Percentiles rank a stretch among this genome's conserved stretches.
phyloP scores from a whole-genome alignment of 352 stramenopile genomes.

The Pythium plurisporium region DNA sequence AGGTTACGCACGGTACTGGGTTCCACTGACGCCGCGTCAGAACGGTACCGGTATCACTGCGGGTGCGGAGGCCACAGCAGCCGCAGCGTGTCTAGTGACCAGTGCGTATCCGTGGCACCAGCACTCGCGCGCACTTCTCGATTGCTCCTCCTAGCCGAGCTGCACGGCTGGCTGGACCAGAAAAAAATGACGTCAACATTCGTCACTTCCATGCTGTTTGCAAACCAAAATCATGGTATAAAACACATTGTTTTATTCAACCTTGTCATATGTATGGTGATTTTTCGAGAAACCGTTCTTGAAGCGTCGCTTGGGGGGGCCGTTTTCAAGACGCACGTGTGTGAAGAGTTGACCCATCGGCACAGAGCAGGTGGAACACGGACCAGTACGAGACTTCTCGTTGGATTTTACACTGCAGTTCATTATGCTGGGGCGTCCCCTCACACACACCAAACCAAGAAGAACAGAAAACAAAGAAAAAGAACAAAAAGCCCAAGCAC shows the following conservation, averaged over 20 bases:
- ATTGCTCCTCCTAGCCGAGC: background rate
- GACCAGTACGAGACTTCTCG: constrained; percentile 1
- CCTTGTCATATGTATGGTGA: too few species aligned
- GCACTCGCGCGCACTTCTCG: background rate
- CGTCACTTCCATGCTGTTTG: background rate
- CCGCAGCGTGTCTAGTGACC: background rate
- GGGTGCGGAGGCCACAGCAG: background rate
- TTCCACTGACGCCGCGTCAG: too few species aligned
- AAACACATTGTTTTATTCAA: constrained; percentile 3
- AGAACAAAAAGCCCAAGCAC: background rate
- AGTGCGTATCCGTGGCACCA: background rate
- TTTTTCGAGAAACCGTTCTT: background rate
- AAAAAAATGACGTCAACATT: background rate
- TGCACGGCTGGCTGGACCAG: too few species aligned
- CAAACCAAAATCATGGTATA: background rate
- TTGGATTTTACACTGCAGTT: background rate
- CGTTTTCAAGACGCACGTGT: background rate
- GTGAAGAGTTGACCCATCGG: constrained; percentile 8
- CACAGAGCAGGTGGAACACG: background rate
- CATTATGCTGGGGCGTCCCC: background rate
- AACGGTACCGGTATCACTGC: too few species aligned
- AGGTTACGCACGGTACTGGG: too few species aligned
- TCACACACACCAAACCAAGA: background rate
- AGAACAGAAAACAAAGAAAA: constrained; percentile 3
- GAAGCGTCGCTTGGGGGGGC: background rate